Base-by-base conservation (phyloP, 1,139 yeast genomes). In the Schwanniomyces etchellsii region DNA sequence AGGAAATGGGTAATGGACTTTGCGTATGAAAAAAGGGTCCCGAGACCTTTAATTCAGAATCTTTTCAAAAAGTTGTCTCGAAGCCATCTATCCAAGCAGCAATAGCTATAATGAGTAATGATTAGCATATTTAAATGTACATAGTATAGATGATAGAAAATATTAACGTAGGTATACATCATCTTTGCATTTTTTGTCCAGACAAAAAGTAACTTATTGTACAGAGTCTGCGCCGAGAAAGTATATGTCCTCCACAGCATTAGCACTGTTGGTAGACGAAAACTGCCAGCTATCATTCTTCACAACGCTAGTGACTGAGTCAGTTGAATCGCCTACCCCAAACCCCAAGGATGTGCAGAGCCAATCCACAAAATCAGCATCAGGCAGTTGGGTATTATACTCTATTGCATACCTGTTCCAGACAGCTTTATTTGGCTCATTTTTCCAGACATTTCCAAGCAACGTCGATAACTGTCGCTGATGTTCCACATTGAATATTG, bases 331-430 rank as follows among this genome's bases (percentile, higher is more conserved):
- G 4, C 26, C 27, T 13, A 17, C 13, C 13, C 22, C 28, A 14
- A 37, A 29, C 10, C 33, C 28, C 16, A 37, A 30, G 5, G 33
- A 25, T 14, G 20, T 24, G 13, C 33, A 33, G 11, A 50, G 38
- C 61, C 60, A 56, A 5, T 34, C 38, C n/a, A 43, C 49, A 35
- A 56, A 53, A 0, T 46, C 30, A 12, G 29, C 30, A 2, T 27
- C 22, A 11, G 33, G 30, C 4, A 34, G 32, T 6, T 20, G 27
- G 5, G 37, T 39, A 30, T 57, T 57, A 36, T 59, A 63, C 14
- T 50, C 53, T 7, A 44, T 40, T 0, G 64, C 62, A 39, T 53
- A 61, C 14, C 52, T 37, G 9, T 46, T 33, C 70, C 69, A 63
- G 0, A 46, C 32, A 5, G 34, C 38, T 32, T 57, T 53, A 7